Evolutionary conservation across 805 yeast species (phyloP).

Genomic region (Starmerella bombi): DNA sequence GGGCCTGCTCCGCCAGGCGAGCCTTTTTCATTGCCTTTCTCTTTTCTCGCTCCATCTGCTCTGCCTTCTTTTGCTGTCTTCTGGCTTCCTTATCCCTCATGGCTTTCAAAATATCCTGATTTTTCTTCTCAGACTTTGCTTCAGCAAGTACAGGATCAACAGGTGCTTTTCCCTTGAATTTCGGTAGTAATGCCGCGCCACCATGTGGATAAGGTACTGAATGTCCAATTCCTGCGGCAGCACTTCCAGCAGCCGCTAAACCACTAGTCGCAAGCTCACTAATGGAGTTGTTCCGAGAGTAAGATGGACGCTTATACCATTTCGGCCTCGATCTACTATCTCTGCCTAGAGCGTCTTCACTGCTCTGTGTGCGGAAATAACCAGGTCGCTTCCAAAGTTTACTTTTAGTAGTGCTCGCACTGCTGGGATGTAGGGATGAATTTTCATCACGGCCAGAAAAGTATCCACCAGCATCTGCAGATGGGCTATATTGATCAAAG

Average conservation of each 20-base stretch:
- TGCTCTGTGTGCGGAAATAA: constrained; percentile 16
- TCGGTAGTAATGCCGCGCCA: neutral
- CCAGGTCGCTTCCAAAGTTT: constrained; percentile 18
- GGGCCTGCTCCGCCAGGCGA: constrained; percentile 36
- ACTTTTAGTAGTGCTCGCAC: neutral
- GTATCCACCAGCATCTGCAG: neutral
- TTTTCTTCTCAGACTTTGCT: neutral
- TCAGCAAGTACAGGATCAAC: neutral
- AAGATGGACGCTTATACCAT: constrained; percentile 25
- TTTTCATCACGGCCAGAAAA: neutral
- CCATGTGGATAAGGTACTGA: neutral
- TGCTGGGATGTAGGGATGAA: neutral
- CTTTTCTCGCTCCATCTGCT: constrained; percentile 12
- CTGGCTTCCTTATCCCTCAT: constrained; percentile 14
- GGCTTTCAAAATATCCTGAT: constrained; percentile 2
- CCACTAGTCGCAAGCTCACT: constrained; percentile 19
- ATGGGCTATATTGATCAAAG: neutral
- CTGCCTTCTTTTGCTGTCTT: constrained; percentile 16
- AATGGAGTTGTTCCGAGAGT: constrained; percentile 17
- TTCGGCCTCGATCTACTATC: constrained; percentile 18
- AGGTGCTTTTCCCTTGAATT: neutral
- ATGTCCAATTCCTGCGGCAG: constrained; percentile 11
- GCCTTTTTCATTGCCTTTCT: constrained; percentile 22
- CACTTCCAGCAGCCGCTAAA: constrained; percentile 16
- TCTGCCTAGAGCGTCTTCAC: constrained; percentile 18